Conservation (phyloP, 805 yeast genomes). For the Barnettozyma vustinii region DNA sequence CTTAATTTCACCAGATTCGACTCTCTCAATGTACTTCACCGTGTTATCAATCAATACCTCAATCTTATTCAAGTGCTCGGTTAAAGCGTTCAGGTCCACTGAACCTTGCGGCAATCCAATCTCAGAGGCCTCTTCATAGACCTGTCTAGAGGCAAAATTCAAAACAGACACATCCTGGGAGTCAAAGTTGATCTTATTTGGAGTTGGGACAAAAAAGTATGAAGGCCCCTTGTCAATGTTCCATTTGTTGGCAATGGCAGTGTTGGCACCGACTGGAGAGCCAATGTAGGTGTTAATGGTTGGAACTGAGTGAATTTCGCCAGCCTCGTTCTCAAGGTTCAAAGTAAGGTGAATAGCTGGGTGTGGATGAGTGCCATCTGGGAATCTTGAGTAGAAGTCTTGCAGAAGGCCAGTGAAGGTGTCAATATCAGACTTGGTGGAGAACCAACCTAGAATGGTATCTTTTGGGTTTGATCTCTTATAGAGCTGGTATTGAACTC, state of each 20-base stretch:
- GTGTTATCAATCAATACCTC: conserved; percentile 44
- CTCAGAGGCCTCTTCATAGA: conserved; percentile 21
- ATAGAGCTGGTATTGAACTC: conserved; percentile 61
- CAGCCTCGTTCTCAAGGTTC: conserved; percentile 39
- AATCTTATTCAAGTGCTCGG: conserved; percentile 41
- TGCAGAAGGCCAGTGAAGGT: conserved; percentile 72
- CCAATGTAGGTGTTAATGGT: conserved; percentile 66
- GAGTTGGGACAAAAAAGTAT: conserved; percentile 70
- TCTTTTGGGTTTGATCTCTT: conserved; percentile 77
- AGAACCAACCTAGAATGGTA: conserved; percentile 82
- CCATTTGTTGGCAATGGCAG: conserved; percentile 30
- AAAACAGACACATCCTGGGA: conserved; percentile 58
- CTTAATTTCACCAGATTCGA: conserved; percentile 37
- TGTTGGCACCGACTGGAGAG: conserved; percentile 61
- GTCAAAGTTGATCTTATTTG: conserved; percentile 52
- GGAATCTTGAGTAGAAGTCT: conserved; percentile 68
- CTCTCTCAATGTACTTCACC: conserved; percentile 40
- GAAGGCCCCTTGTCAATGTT: conserved; percentile 37
- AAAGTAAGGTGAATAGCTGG: conserved; percentile 79
- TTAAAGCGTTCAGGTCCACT: conserved; percentile 41
- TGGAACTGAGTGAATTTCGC: conserved; percentile 45
- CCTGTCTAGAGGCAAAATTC: conserved; percentile 39
- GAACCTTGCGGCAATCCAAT: conserved; percentile 29
- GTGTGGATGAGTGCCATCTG: conserved; percentile 63
- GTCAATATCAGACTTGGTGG: conserved; percentile 55